Percentiles rank a stretch among this genome's conserved stretches.
Conservation (phyloP, 768 basidiomycete genomes). For the Trametes sanguinea region DNA sequence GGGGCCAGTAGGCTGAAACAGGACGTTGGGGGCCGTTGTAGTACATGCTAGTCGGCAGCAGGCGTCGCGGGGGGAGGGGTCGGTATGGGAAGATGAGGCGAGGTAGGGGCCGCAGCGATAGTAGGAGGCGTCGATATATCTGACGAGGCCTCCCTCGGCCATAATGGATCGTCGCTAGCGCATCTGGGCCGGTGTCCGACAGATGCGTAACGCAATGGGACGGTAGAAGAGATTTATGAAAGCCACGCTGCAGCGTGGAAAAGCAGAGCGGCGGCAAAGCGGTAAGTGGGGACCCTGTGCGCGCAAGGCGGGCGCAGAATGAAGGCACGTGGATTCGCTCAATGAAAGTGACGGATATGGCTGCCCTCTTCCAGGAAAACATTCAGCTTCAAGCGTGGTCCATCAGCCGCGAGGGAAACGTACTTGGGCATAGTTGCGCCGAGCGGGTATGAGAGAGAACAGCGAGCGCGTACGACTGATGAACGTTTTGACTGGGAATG, state of each 20-base stretch:
- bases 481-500: no score
- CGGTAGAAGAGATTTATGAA: constrained; percentile 28
- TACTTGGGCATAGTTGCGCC: background rate
- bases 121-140: constrained; percentile 21
- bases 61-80: background rate
- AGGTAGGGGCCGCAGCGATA: constrained; percentile 12
- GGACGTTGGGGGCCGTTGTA: constrained; percentile 27
- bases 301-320: constrained; percentile 13
- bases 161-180: constrained; percentile 15
- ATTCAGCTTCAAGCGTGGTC: no score
- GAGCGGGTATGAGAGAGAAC: background rate
- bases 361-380: background rate
- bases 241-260: constrained; percentile 31
- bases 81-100: constrained; percentile 5
- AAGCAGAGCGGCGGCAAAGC: constrained; percentile 6
- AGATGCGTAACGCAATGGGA: constrained; percentile 8
- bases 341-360: background rate
- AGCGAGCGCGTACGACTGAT: background rate
- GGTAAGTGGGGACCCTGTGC: constrained; percentile 19
- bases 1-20: constrained; percentile 27
- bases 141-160: constrained; percentile 3
- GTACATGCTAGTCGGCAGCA: constrained; percentile 19
- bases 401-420: background rate
- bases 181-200: constrained; percentile 18
- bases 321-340: constrained; percentile 24